phyloP scores from a whole-genome alignment of 805 yeast species.

The Ogataea ramenticola region DNA sequence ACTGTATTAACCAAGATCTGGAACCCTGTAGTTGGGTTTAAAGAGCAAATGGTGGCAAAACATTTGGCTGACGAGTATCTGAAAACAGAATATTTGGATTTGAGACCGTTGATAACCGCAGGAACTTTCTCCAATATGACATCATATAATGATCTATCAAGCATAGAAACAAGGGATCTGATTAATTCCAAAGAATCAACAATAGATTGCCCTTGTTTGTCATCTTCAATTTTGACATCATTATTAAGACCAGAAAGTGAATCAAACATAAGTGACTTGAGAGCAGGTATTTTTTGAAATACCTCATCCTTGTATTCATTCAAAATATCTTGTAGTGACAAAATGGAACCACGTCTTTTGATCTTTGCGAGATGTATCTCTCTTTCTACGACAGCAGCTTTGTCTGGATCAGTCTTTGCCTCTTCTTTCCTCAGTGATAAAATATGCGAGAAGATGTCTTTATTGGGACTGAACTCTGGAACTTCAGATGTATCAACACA shows the following conservation, averaged over 20 bases:
- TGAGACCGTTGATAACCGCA: constrained; percentile 43
- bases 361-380: constrained; percentile 68
- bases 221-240: constrained; percentile 26
- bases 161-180: constrained; percentile 61
- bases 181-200: constrained; percentile 83
- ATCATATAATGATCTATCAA: constrained; percentile 41
- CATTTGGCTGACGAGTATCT: constrained; percentile 89
- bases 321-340: constrained; percentile 58
- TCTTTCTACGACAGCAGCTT: constrained; percentile 50
- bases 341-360: constrained; percentile 78
- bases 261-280: constrained; percentile 56
- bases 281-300: constrained; percentile 58
- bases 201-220: constrained; percentile 61
- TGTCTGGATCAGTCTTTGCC: constrained; percentile 52
- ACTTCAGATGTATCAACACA: constrained; percentile 96
- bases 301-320: constrained; percentile 43
- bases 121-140: constrained; percentile 50
- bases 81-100: constrained; percentile 71
- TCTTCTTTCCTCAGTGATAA: constrained; percentile 78
- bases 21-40: constrained; percentile 63
- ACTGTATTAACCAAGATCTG: constrained; percentile 71
- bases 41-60: constrained; percentile 69
- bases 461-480: constrained; percentile 78
- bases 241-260: constrained; percentile 37
- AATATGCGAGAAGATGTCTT: constrained; percentile 43